Base-by-base conservation (phyloP, 1,284 basidiomycete species). In the Microbotryomycetes sp. region DNA sequence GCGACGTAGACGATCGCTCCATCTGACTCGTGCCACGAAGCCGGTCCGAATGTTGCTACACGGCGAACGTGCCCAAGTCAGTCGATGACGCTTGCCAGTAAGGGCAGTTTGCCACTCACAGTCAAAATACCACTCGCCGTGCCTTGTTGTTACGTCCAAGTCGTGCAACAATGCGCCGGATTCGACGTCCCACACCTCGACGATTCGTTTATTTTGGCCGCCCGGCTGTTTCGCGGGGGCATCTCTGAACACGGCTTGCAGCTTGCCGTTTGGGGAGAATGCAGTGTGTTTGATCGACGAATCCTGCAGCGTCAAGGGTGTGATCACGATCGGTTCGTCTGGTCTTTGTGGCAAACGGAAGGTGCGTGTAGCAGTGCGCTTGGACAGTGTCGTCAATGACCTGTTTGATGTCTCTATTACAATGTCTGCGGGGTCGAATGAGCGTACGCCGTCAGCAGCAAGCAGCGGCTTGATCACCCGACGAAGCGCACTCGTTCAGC, bases 81-180 rank as follows among this genome's bases (percentile, higher is more conserved):
- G n/a, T n/a, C n/a, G n/a, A n/a, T n/a, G n/a, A n/a, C n/a, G n/a
- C n/a, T n/a, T n/a, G n/a, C n/a, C n/a, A n/a, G n/a, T n/a, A n/a
- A n/a, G n/a, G n/a, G n/a, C n/a, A n/a, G n/a, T n/a, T n/a, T n/a
- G n/a, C n/a, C n/a, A 56, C 70, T 48, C 46, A 85, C 85, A 83
- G 66, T 86, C 85, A 3, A 79, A 75, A 62, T 84, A 83, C 68
- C 86, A 86, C 2, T 78, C 76, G 0, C 80, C 82, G 65, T 87
- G 85, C 1, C 71, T 67, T 28, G 82, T 79, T 0, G 83, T 82
- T 23, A 87, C 84, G 23, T 87, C 82, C 18, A 70, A 6, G 54
- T 70, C 52, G 78, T 71, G 0, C 76, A 78, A 75, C 52, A 81
- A 77, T 1, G 82, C 62, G 5, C 73, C 69, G 0, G 45, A 70